Evolutionary conservation across 1,284 basidiomycete species (phyloP).

Genomic region (Porodaedalea pini): DNA sequence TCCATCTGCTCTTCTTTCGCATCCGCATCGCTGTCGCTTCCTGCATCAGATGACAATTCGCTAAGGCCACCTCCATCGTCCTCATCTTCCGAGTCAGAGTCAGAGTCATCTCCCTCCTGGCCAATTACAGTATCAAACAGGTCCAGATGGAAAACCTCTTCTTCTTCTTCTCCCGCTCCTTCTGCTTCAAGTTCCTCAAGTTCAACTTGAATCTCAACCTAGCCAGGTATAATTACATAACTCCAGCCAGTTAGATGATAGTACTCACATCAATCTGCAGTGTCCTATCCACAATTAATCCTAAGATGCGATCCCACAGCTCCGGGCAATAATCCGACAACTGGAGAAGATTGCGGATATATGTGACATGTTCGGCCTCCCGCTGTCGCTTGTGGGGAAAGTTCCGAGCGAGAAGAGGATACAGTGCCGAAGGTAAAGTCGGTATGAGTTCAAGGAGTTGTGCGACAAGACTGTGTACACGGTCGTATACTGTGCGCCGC

Average conservation of each 20-base stretch:
- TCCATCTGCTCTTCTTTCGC: slow-evolving; percentile 13
- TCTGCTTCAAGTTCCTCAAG: slow-evolving; percentile 87
- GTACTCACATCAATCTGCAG: slow-evolving; percentile 89
- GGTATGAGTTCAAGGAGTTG: slow-evolving; percentile 88
- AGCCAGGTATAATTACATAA: slow-evolving; percentile 16
- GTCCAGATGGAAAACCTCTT: slow-evolving; percentile 72
- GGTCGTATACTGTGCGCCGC: slow-evolving; percentile 80
- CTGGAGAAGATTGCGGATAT: slow-evolving; percentile 86
- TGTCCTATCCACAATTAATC: slow-evolving; percentile 84
- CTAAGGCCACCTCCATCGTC: slow-evolving; percentile 51
- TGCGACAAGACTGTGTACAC: slow-evolving; percentile 81
- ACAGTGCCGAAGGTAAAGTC: slow-evolving; percentile 81
- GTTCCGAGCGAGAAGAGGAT: slow-evolving; percentile 77
- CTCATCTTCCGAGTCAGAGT: slow-evolving; percentile 50
- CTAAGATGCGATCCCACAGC: slow-evolving; percentile 80
- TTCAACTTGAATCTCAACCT: slow-evolving; percentile 97
- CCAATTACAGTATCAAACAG: slow-evolving; percentile 81
- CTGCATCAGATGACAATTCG: slow-evolving; percentile 67
- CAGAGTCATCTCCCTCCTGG: slow-evolving; percentile 59
- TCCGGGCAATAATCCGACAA: slow-evolving; percentile 90
- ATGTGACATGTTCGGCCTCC: slow-evolving; percentile 80
- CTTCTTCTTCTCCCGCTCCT: slow-evolving; percentile 47
- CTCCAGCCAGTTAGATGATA: background rate
- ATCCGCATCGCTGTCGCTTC: slow-evolving; percentile 49
- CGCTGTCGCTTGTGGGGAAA: slow-evolving; percentile 95